These are phyloP conservation scores for Aspergillus steynii DNA, from an alignment of 495 filamentous ascomycete genomes.

Conservation along the genomic window DNA sequence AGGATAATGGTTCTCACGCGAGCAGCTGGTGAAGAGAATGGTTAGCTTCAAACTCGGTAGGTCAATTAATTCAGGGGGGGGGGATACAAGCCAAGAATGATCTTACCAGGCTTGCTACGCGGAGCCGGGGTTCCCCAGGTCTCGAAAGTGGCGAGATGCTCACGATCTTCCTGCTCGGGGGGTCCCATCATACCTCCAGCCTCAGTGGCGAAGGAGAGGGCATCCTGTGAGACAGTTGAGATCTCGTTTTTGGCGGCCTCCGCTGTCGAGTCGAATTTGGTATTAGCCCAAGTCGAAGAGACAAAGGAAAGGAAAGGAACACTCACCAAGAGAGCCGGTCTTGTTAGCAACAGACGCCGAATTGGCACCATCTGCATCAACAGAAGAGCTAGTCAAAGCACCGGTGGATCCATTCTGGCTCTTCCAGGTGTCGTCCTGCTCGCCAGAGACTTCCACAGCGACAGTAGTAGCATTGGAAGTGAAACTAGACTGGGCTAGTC, in stretches of 20 bases:
- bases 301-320: neutral
- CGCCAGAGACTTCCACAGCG: constrained; percentile 5
- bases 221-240: neutral
- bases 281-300: neutral
- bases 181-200: neutral
- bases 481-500: constrained; percentile 7
- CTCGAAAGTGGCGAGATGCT: constrained; percentile 26
- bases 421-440: constrained; percentile 4
- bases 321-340: neutral
- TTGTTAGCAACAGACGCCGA: neutral
- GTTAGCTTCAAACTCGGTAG: constrained; percentile 1
- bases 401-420: neutral
- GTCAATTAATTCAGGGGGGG: neutral
- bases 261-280: neutral
- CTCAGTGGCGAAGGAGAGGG: neutral
- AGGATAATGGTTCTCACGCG: constrained; percentile 36
- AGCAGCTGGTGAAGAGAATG: constrained; percentile 25
- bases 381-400: neutral
- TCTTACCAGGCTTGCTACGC: constrained; percentile 30
- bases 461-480: neutral
- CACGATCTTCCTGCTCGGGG: constrained; percentile 17
- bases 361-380: neutral
- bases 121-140: constrained; percentile 26
- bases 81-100: neutral
- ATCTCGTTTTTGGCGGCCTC: neutral